Base-by-base conservation (phyloP, 371 early-diverging fungal species). In the Lichtheimia hyalospora region DNA sequence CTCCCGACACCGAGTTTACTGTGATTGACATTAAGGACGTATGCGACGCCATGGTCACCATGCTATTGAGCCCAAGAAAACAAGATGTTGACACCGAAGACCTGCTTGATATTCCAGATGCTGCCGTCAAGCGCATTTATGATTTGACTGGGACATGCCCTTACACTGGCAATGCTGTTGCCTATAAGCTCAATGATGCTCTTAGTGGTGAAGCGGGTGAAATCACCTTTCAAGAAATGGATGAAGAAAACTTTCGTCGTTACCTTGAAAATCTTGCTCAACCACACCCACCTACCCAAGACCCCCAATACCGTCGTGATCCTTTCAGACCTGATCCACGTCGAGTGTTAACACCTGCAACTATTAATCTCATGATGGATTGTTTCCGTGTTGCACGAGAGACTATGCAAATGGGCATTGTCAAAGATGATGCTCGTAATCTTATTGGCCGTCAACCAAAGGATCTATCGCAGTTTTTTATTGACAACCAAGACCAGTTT, bases 101-200 rank as follows among this genome's bases (percentile, higher is more conserved):
- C n/a, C 24, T 34, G 57, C 14, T 44, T 40, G 48, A 39, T 24
- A 57, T 51, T 8, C 44, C 62, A 20, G 57, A 28, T n/a, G 25
- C 14, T n/a, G 44, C 53, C n/a, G 28, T 60, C 18, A 64, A 59
- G 24, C 60, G 65, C 25, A 50, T 64, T 3, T 64, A 56, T 16
- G 51, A 55, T 20, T 23, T 64, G 50, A 64, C 65, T 3, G 60
- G 60, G 5, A 28, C 43, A 3, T 57, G 57, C 6, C 28, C 46
- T 10, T 64, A 60, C n/a, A 55, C 60, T 0, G 55, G 56, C 13
- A 21, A 13, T 16, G 52, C 20, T 15, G 46, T 52, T 25, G 65
- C 52, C n/a, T 14, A 42, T 6, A 23, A 28, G 7, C 52, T 64
- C 6, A 52, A 52, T 13, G 24, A 56, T n/a, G 55, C 60, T 5